A percentile compares a stretch with the other conserved stretches of the same genome.
Evolutionary conservation across 148 eudicot species (phyloP).

Genomic region (Salicornia ramosissima): DNA sequence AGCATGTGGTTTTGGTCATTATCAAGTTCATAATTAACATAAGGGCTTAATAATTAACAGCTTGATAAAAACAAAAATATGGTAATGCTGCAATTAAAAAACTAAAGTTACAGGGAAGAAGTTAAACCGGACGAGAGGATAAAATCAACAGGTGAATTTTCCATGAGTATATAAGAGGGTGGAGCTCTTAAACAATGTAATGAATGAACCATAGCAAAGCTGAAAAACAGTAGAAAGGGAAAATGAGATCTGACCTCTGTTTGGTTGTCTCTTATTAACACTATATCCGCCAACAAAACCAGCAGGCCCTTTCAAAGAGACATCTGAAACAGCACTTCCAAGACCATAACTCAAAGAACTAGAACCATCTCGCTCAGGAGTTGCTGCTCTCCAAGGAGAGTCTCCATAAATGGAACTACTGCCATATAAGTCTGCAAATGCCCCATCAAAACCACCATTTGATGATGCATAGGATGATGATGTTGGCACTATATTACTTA

Average conservation of each 20-base stretch:
- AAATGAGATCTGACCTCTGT: slow-evolving; percentile 46
- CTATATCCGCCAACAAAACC: slow-evolving; percentile 57
- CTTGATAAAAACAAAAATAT: not conserved
- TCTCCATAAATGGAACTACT: slow-evolving; percentile 49
- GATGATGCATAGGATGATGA: slow-evolving; percentile 43
- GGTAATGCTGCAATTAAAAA: not conserved
- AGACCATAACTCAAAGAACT: slow-evolving; percentile 58
- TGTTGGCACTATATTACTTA: slow-evolving; percentile 36
- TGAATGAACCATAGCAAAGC: not conserved
- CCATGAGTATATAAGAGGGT: not conserved
- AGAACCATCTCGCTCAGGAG: slow-evolving; percentile 51
- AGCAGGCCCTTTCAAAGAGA: slow-evolving; percentile 42
- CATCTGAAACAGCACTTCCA: slow-evolving; percentile 42
- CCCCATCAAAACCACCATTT: slow-evolving; percentile 51
- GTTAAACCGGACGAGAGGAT: not conserved
- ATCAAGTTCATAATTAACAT: not conserved
- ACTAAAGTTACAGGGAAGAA: not conserved
- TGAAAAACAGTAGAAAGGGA: not conserved
- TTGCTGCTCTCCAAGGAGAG: slow-evolving; percentile 54
- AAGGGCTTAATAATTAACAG: not conserved
- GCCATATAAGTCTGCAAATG: slow-evolving; percentile 53
- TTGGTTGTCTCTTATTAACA: slow-evolving; percentile 46
- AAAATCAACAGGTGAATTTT: not conserved
- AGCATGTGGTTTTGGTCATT: not conserved
- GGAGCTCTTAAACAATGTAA: not conserved